phyloP scores from a whole-genome alignment of 2,329 filamentous ascomycete species.

The Aspergillus udagawae region DNA sequence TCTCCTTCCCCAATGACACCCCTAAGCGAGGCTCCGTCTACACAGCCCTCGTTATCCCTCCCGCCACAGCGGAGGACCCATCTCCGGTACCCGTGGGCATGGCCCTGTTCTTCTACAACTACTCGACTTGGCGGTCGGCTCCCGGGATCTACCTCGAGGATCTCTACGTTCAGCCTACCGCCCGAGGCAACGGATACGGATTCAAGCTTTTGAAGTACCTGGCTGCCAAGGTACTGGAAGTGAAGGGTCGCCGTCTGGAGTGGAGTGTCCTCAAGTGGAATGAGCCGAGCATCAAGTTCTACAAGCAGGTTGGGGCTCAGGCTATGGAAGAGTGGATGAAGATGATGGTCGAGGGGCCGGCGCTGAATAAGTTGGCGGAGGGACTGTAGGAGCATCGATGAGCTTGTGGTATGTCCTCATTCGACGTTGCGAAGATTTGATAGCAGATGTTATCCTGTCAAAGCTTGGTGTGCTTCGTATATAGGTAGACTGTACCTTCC shows the following conservation, averaged over 20 bases:
- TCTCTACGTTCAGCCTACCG: constrained; percentile 70
- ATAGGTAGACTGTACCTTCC: neutral
- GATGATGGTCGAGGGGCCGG: constrained; percentile 48
- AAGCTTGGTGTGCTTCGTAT: neutral
- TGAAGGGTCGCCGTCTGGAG: constrained; percentile 72
- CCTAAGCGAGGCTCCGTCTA: constrained; percentile 61
- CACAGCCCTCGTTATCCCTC: constrained; percentile 63
- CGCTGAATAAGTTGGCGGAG: constrained; percentile 39
- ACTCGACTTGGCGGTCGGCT: constrained; percentile 84
- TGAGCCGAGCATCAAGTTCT: constrained; percentile 82
- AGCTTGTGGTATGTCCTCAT: neutral
- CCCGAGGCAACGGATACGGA: constrained; percentile 75
- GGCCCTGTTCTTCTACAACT: constrained; percentile 93
- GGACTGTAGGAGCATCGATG: constrained; percentile 1
- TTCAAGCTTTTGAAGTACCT: constrained; percentile 68
- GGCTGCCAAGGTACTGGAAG: constrained; percentile 71
- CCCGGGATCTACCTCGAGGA: constrained; percentile 93
- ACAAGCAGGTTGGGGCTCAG: constrained; percentile 50
- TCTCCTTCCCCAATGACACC: constrained; percentile 65
- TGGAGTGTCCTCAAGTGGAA: constrained; percentile 96
- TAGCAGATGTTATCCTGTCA: too few relatives aligned
- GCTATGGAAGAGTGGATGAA: constrained; percentile 48
- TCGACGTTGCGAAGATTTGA: too few relatives aligned
- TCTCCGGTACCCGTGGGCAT: constrained; percentile 59
- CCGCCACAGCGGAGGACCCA: constrained; percentile 41